Conservation (phyloP, 805 yeast genomes). For the Candida dendrica region DNA sequence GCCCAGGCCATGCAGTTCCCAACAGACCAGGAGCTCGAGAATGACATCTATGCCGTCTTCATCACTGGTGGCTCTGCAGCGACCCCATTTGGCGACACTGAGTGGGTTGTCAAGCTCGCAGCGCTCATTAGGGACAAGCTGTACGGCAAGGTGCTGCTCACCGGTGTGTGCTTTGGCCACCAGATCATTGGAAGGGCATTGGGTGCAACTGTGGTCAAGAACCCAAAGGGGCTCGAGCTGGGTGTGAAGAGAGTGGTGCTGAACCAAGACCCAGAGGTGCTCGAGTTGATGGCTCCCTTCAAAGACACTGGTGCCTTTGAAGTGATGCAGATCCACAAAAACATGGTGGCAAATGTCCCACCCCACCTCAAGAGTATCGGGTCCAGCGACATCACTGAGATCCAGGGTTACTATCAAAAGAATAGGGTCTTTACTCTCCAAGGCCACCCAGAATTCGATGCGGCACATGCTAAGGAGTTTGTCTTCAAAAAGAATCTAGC, state of each 20-base stretch:
- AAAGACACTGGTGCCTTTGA: slow-evolving; percentile 16
- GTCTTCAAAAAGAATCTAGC: neutral
- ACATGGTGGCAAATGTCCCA: slow-evolving; percentile 41
- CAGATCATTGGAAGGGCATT: slow-evolving; percentile 65
- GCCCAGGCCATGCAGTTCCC: slow-evolving; percentile 22
- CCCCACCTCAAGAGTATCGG: slow-evolving; percentile 39
- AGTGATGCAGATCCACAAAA: slow-evolving; percentile 53
- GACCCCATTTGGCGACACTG: slow-evolving; percentile 30
- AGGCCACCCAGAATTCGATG: slow-evolving; percentile 82
- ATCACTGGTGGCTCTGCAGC: slow-evolving; percentile 41
- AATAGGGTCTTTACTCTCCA: slow-evolving; percentile 60
- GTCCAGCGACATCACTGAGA: slow-evolving; percentile 41
- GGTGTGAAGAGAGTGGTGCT: slow-evolving; percentile 48
- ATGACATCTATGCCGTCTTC: slow-evolving; percentile 33
- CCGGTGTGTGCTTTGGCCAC: slow-evolving; percentile 86
- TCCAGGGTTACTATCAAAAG: slow-evolving; percentile 61
- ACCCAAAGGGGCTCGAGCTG: slow-evolving; percentile 64
- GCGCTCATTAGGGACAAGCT: slow-evolving; percentile 22
- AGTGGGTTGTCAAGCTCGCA: slow-evolving; percentile 36
- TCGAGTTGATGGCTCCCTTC: slow-evolving; percentile 15
- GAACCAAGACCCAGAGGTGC: slow-evolving; percentile 32
- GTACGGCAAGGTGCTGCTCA: slow-evolving; percentile 30
- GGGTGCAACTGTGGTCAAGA: slow-evolving; percentile 52
- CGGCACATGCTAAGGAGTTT: slow-evolving; percentile 5
- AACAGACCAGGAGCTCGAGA: slow-evolving; percentile 18